phyloP scores from a whole-genome alignment of 345 rosid genomes.

The Rhizophora mangle region DNA sequence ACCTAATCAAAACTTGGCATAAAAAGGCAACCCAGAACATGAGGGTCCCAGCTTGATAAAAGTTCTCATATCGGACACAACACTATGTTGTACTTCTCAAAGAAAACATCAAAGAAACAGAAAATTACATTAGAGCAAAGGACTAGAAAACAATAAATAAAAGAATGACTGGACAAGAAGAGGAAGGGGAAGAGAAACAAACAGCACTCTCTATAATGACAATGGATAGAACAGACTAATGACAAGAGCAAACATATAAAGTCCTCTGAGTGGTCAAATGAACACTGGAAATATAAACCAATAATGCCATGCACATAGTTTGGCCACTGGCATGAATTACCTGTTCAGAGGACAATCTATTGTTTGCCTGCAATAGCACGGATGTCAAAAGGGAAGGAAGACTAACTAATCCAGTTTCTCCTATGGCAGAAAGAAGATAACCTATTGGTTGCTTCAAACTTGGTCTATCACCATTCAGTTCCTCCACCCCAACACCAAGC shows the following conservation, averaged over 20 bases:
- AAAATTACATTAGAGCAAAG: background rate
- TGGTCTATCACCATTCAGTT: conserved; percentile 18
- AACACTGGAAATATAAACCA: background rate
- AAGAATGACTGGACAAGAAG: background rate
- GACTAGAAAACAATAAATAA: background rate
- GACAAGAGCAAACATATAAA: too few species aligned
- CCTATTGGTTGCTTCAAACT: conserved; percentile 43
- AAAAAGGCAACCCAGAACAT: background rate
- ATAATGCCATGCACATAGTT: background rate
- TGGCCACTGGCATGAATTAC: conserved; percentile 24
- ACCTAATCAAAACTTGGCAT: background rate
- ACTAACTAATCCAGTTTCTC: conserved; percentile 73
- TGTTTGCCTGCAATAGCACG: conserved; percentile 72
- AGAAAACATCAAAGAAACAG: background rate
- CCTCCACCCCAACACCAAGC: conserved; percentile 23
- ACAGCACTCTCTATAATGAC: background rate
- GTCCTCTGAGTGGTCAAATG: background rate
- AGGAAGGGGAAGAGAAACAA: too few species aligned
- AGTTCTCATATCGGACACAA: background rate
- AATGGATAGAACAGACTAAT: background rate
- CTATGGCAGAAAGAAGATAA: conserved; percentile 60
- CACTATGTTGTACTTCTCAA: background rate
- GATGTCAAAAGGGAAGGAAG: conserved; percentile 75
- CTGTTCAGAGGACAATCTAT: conserved; percentile 61
- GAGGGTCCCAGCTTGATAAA: background rate